These are phyloP conservation scores for Talaromyces rugulosus DNA, from an alignment of 2,329 filamentous ascomycete species.

Conservation along the genomic window DNA sequence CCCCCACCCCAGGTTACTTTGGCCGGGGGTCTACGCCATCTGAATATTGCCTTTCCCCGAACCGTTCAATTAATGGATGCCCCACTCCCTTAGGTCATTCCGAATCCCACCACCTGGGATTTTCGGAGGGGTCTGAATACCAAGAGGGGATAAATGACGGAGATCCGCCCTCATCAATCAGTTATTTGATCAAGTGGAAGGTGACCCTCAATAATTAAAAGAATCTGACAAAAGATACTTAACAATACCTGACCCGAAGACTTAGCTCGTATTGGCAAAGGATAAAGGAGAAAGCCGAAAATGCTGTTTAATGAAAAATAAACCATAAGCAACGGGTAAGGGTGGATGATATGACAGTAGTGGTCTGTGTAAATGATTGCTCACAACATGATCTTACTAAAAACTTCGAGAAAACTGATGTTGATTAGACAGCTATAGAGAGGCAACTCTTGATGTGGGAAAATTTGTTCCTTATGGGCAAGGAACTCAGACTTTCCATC, in stretches of 20 bases:
- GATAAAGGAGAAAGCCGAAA: neutral
- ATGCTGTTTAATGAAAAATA: neutral
- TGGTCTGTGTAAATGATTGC: conserved; percentile 19
- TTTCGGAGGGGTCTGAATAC: too few species aligned
- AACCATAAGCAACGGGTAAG: conserved; percentile 18
- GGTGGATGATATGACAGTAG: conserved; percentile 19
- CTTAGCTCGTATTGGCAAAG: conserved; percentile 3
- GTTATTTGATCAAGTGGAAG: conserved; percentile 2
- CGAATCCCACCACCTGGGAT: neutral
- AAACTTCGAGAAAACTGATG: conserved; percentile 18
- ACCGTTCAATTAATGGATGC: too few species aligned
- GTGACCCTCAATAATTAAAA: neutral
- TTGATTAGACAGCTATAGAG: conserved; percentile 21
- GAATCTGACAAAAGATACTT: neutral
- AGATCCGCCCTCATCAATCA: too few species aligned
- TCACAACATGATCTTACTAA: conserved; percentile 19
- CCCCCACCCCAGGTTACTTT: neutral
- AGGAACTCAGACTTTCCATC: conserved; percentile 21
- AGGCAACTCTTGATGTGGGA: conserved; percentile 19
- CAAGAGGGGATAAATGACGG: too few species aligned
- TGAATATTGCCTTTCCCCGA: neutral
- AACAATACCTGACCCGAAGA: neutral
- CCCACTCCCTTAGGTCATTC: too few species aligned
- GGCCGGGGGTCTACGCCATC: neutral
- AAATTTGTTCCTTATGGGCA: conserved; percentile 17